These are phyloP conservation scores for Candida montana DNA, from an alignment of 805 yeast genomes.

Conservation along the genomic window DNA sequence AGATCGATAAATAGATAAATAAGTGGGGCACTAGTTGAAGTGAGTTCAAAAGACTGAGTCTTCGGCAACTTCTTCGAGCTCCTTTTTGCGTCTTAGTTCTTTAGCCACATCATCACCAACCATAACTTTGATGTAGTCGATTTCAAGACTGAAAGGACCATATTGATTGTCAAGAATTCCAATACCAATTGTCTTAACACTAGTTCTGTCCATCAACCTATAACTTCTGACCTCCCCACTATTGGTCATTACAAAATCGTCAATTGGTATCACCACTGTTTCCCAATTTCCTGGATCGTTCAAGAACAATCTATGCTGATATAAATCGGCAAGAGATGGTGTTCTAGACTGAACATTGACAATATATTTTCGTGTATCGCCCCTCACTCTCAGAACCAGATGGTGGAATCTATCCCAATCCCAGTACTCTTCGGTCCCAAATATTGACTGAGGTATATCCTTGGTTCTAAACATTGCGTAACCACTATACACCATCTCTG, in stretches of 20 bases:
- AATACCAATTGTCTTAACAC: conserved; percentile 68
- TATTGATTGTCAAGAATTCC: conserved; percentile 73
- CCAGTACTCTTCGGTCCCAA: conserved; percentile 49
- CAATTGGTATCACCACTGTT: conserved; percentile 69
- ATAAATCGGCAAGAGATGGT: conserved; percentile 70
- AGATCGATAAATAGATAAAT: conserved; percentile 3
- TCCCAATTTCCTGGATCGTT: conserved; percentile 77
- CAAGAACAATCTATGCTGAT: conserved; percentile 74
- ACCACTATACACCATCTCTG: conserved; percentile 59
- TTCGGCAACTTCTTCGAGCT: conserved; percentile 1
- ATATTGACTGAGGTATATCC: conserved; percentile 46
- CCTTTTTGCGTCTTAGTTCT: conserved; percentile 14
- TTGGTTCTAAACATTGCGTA: conserved; percentile 82
- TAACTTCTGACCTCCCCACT: conserved; percentile 67
- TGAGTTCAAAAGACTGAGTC: background rate
- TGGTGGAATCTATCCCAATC: conserved; percentile 64
- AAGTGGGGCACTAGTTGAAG: too few species aligned
- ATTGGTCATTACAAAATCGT: conserved; percentile 77
- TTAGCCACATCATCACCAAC: conserved; percentile 37
- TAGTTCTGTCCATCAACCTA: conserved; percentile 51
- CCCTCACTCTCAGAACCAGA: conserved; percentile 64
- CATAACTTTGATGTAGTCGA: conserved; percentile 70
- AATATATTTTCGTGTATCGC: conserved; percentile 67
- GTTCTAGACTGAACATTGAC: conserved; percentile 80
- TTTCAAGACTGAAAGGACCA: conserved; percentile 66